Evolutionary conservation across 257 asterid species (phyloP).

Genomic region (Linderniella brevidens): DNA sequence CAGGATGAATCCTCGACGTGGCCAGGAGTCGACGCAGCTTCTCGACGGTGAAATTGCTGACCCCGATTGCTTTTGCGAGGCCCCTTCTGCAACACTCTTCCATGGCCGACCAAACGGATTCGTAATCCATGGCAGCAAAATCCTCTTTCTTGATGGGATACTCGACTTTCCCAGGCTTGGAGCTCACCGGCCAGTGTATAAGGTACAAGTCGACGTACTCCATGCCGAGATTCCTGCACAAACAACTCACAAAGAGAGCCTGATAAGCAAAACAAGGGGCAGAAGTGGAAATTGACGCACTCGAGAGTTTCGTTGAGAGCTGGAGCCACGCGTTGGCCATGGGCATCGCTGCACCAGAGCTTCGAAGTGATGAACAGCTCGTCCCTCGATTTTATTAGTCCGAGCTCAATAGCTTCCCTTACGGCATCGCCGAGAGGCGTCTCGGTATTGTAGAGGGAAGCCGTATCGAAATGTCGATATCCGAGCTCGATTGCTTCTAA

Average conservation of each 20-base stretch:
- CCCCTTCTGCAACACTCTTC: constrained; percentile 27
- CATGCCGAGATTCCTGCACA: constrained; percentile 18
- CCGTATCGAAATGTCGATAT: constrained; percentile 41
- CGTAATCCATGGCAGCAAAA: constrained; percentile 16
- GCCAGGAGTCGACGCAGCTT: constrained; percentile 18
- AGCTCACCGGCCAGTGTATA: constrained; percentile 35
- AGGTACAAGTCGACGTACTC: constrained; percentile 27
- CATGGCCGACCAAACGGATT: constrained; percentile 29
- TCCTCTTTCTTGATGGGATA: constrained; percentile 23
- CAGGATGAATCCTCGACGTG: constrained; percentile 34
- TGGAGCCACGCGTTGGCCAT: constrained; percentile 26
- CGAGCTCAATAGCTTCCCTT: constrained; percentile 17
- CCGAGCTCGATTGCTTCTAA: constrained; percentile 27
- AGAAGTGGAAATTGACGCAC: constrained; percentile 4
- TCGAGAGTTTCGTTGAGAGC: constrained; percentile 24
- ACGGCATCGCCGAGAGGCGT: constrained; percentile 29
- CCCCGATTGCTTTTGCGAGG: constrained; percentile 24
- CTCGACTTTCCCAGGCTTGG: constrained; percentile 16
- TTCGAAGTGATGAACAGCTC: constrained; percentile 31
- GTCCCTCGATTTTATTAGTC: constrained; percentile 17
- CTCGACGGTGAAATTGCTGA: constrained; percentile 28
- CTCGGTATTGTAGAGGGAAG: constrained; percentile 22
- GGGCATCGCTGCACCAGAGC: constrained; percentile 58
- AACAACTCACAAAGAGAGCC: not conserved
- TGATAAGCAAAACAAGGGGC: not conserved